Evolutionary conservation across 2,329 filamentous ascomycete genomes (phyloP), one percentile per base, ranked within the genome.

Genomic region (Penicillium capsulatum): DNA sequence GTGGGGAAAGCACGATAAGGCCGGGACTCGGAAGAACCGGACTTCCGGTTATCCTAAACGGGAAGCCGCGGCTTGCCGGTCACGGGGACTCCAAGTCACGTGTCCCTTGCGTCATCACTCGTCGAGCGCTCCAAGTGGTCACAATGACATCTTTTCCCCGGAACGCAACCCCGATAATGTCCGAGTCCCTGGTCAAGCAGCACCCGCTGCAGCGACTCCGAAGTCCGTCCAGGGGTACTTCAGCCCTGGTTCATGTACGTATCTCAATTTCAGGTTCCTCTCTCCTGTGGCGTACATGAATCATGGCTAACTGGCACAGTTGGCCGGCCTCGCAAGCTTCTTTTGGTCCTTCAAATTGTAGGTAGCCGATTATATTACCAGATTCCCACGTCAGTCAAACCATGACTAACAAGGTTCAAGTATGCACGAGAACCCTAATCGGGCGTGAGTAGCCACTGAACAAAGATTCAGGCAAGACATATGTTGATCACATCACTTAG

Each of bases 261-360:
- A 11, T 4, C 26, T 7, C 13, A 14, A 14, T 28, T n/a, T n/a
- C 10, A 28, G 6, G 26, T 6, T 28, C n/a, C 4, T 28, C 10
- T n/a, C 26, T 6, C 3, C 16, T 19, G n/a, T 41, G 17, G 19
- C n/a, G 9, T 22, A 5, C 19, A 22, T 22, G 19, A 37, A 37
- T 40, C 42, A 34, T 50, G 51, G 48, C 51, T 54, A 40, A 58
- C 37, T 17, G 34, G 8, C 29, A 16, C 46, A 71, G 66, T 37
- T 60, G 19, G 38, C 53, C 6, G 69, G 70, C 4, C 54, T 72
- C 10, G 50, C 63, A 4, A 70, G 67, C 44, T 73, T 70, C 41
- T 31, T 61, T 6, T 66, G 60, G 45, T 70, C 66, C 8, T 72
- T 68, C 53, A 67, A 70, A 50, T 71, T 60, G 68, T 71, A 54